phyloP scores from a whole-genome alignment of 2,329 filamentous ascomycete species.

The Penicillium fuscoglaucum region DNA sequence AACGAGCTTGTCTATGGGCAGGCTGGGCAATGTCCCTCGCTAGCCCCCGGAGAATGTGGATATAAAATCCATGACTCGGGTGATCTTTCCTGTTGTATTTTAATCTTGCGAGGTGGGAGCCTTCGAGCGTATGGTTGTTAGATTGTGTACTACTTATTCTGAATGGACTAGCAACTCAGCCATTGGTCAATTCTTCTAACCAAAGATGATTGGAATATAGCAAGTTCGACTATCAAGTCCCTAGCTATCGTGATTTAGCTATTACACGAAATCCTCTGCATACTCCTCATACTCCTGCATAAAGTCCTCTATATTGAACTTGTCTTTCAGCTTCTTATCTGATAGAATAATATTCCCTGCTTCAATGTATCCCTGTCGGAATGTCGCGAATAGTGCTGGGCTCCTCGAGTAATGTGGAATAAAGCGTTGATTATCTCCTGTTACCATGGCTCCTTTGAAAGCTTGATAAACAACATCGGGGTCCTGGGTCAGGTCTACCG shows the following conservation, averaged over 20 bases:
- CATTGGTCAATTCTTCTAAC: no score
- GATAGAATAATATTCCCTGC: constrained; percentile 8
- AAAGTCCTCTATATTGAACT: constrained; percentile 12
- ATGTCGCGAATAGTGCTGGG: constrained; percentile 15
- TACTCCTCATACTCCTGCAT: constrained; percentile 18
- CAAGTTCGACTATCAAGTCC: neutral
- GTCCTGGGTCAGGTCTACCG: neutral
- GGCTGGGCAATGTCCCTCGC: no score
- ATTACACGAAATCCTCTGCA: constrained; percentile 11
- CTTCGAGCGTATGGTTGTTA: no score
- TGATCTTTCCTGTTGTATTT: no score
- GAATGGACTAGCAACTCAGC: no score
- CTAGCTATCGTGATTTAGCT: neutral
- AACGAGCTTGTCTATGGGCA: no score
- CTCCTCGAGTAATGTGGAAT: constrained; percentile 17
- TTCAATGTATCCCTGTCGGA: constrained; percentile 11
- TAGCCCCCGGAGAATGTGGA: no score
- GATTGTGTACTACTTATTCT: no score
- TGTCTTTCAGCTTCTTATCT: neutral
- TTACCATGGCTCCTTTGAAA: constrained; percentile 19
- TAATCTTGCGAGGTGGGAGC: no score
- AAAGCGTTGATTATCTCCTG: constrained; percentile 14
- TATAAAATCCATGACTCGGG: no score
- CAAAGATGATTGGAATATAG: neutral
- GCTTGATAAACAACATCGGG: constrained; percentile 10